Conservation (phyloP, 345 rosid species). For the Acer saccharum region DNA sequence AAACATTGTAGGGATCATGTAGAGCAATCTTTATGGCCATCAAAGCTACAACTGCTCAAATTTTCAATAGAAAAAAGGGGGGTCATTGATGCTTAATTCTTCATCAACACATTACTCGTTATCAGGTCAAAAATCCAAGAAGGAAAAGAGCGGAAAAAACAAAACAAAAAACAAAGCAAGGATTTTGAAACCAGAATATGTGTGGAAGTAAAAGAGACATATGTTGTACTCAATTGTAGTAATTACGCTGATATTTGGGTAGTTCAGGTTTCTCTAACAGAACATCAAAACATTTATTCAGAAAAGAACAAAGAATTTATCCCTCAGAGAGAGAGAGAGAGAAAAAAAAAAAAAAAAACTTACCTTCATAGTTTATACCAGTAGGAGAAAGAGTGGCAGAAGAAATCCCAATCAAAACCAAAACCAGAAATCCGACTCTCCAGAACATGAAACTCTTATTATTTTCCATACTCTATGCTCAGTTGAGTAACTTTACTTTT, state of each 20-base stretch:
- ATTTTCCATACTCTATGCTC: constrained; percentile 38
- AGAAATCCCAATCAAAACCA: constrained; percentile 60
- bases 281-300: constrained; percentile 21
- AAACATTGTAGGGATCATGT: constrained; percentile 85
- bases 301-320: constrained; percentile 13
- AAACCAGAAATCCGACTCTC: constrained; percentile 57
- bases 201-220: neutral
- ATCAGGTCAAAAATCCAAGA: neutral
- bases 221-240: neutral
- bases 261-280: constrained; percentile 15
- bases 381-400: constrained; percentile 91
- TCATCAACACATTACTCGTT: neutral
- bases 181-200: constrained; percentile 15
- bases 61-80: constrained; percentile 19
- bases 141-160: constrained; percentile 1
- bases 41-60: constrained; percentile 87
- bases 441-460: constrained; percentile 42
- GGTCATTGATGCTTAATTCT: neutral
- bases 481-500: constrained; percentile 33
- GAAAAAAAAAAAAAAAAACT: constrained; percentile 27
- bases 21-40: constrained; percentile 75
- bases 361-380: constrained; percentile 98
- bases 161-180: neutral
- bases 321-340: neutral
- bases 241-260: neutral